These are phyloP conservation scores for Talaromyces sp. DNA, from an alignment of 2,329 filamentous ascomycete genomes.

Conservation along the genomic window DNA sequence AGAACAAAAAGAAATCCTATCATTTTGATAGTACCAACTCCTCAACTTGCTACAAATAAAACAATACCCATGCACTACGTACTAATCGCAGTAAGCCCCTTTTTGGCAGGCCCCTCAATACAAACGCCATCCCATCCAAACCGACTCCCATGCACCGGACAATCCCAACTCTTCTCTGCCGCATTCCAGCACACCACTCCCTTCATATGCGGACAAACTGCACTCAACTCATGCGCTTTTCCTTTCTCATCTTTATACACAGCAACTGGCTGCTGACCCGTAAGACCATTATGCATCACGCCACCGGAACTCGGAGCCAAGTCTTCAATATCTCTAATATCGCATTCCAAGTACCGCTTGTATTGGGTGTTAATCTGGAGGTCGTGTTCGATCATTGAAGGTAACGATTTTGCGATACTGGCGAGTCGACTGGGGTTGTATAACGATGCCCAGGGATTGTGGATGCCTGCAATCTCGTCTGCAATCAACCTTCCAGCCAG, in stretches of 20 bases:
- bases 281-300: neutral
- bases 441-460: neutral
- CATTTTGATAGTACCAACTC: neutral
- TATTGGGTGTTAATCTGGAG: constrained; percentile 1
- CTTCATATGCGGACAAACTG: constrained; percentile 2
- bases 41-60: neutral
- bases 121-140: neutral
- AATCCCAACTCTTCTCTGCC: constrained; percentile 7
- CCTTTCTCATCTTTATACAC: neutral
- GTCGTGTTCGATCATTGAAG: neutral
- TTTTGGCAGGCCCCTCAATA: constrained; percentile 1
- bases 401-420: neutral
- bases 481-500: constrained; percentile 4
- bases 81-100: neutral
- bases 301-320: neutral
- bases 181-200: neutral
- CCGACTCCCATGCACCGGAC: constrained; percentile 2
- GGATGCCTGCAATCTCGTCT: neutral
- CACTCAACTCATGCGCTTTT: neutral
- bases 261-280: neutral
- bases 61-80: neutral
- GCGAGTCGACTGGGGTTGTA: neutral
- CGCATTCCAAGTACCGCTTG: neutral
- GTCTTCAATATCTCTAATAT: neutral
- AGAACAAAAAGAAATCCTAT: neutral